Conservation (phyloP, 2,329 filamentous ascomycete genomes). For the Hansfordia pulvinata region DNA sequence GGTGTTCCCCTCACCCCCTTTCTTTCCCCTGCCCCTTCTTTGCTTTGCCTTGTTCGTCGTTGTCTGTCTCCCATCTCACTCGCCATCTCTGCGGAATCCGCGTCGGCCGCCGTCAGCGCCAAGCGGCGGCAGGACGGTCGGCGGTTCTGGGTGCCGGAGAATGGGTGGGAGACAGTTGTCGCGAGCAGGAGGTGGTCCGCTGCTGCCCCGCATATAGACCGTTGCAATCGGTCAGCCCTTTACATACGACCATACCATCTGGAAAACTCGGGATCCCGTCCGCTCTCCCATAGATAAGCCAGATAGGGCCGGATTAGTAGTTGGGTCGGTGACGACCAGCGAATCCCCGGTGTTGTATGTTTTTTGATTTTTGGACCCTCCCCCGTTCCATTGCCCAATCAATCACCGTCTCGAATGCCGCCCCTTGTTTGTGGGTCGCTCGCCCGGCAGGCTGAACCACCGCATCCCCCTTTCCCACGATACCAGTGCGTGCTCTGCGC, state of each 20-base stretch:
- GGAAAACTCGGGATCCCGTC: conserved; percentile 17
- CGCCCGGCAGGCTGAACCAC: too few species aligned
- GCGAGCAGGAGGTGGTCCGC: background rate
- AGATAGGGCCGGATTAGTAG: conserved; percentile 16
- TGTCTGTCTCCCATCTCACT: background rate
- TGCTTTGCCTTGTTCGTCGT: conserved; percentile 1
- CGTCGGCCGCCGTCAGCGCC: too few species aligned
- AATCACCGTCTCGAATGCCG: too few species aligned
- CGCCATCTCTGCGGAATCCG: too few species aligned
- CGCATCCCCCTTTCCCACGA: too few species aligned
- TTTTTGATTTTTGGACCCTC: conserved; percentile 8
- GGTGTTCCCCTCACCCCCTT: background rate
- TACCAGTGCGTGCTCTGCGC: too few species aligned
- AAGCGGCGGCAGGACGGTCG: too few species aligned
- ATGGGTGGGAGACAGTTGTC: too few species aligned
- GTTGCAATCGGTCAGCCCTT: background rate
- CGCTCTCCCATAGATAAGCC: conserved; percentile 18
- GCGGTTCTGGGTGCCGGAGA: too few species aligned
- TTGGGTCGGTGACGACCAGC: conserved; percentile 20
- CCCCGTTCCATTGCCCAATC: background rate
- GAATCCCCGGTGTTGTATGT: conserved; percentile 20
- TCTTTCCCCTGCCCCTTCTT: conserved; percentile 1
- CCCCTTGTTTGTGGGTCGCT: conserved; percentile 1
- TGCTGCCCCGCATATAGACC: conserved; percentile 6
- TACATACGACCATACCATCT: conserved; percentile 18